Percentiles rank a stretch among this genome's conserved stretches.
Conservation (phyloP, 768 basidiomycete genomes). For the Coprinopsis marcescibilis region DNA sequence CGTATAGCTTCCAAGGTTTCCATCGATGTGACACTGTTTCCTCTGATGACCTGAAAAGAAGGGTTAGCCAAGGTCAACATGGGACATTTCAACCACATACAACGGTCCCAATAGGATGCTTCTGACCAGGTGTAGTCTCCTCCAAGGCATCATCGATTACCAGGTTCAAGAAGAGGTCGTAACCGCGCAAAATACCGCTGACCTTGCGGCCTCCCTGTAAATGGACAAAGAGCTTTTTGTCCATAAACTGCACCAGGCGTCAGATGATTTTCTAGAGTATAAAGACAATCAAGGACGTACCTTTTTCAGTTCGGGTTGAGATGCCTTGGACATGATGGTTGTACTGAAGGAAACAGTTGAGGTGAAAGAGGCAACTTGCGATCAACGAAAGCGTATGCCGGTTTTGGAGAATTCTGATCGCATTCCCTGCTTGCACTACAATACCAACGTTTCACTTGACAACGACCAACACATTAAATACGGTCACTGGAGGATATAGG, state of each 20-base stretch:
- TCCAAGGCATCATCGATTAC: conserved; percentile 95
- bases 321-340: conserved; percentile 79
- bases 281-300: conserved; percentile 33
- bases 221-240: conserved; percentile 93
- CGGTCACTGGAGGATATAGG: neutral
- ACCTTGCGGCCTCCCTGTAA: conserved; percentile 94
- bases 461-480: neutral
- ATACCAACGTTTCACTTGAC: conserved; percentile 3
- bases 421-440: neutral
- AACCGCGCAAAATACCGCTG: conserved; percentile 90
- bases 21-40: conserved; percentile 96
- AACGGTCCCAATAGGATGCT: conserved; percentile 86
- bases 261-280: neutral
- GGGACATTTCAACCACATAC: conserved; percentile 42
- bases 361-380: conserved; percentile 1
- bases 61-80: conserved; percentile 7
- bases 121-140: conserved; percentile 85
- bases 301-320: conserved; percentile 98
- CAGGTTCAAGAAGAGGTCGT: conserved; percentile 97
- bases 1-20: conserved; percentile 71
- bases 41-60: conserved; percentile 77
- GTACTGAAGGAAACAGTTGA: neutral
- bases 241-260: conserved; percentile 78
- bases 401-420: conserved; percentile 14
- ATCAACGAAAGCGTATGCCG: conserved; percentile 8